These are phyloP conservation scores for Plasmodium fragile DNA, from an alignment of 169 alveolate species.

Conservation along the genomic window DNA sequence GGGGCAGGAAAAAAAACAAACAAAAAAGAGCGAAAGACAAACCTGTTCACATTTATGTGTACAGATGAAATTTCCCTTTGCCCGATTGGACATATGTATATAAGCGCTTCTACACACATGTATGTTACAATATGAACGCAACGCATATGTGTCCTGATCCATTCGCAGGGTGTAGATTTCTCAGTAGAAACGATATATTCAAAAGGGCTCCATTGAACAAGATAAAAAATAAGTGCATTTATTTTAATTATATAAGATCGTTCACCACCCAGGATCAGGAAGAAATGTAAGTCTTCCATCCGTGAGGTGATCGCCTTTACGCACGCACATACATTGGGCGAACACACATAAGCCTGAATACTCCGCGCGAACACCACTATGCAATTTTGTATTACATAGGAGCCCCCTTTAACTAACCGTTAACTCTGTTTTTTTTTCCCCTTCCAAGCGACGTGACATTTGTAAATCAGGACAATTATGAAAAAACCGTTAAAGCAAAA, in stretches of 20 bases:
- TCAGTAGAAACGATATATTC: conserved; percentile 19
- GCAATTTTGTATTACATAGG: not conserved
- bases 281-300: conserved; percentile 31
- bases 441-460: conserved; percentile 78
- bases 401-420: not conserved
- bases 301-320: not conserved
- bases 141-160: not conserved
- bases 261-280: conserved; percentile 43
- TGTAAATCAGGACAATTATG: conserved; percentile 78
- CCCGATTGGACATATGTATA: not conserved
- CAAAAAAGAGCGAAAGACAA: not conserved
- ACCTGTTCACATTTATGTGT: not conserved
- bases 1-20: not conserved
- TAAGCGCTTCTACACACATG: not conserved
- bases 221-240: conserved; percentile 17
- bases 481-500: conserved; percentile 82
- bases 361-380: not conserved
- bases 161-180: conserved; percentile 22
- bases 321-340: not conserved
- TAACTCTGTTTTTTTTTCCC: not conserved
- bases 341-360: not conserved
- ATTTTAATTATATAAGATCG: conserved; percentile 12
- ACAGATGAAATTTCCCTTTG: not conserved
- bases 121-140: not conserved
- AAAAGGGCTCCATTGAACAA: conserved; percentile 37